Conservation (phyloP, 495 filamentous ascomycete genomes). For the Penicillium cataractarum region DNA sequence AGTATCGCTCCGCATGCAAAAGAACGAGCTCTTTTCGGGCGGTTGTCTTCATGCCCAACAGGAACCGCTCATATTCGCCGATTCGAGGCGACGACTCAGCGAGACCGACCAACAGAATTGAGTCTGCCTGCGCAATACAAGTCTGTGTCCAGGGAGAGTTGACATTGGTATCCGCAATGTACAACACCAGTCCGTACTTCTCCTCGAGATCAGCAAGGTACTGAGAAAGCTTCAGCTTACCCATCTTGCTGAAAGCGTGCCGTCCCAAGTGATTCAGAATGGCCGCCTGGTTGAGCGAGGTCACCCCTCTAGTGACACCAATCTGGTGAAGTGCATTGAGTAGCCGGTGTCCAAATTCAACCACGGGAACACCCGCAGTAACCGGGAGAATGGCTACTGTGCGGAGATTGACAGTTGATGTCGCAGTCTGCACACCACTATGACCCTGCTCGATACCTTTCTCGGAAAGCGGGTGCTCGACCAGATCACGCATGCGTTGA, state of each 20-base stretch:
- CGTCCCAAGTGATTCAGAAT: slow-evolving; percentile 93
- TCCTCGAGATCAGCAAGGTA: slow-evolving; percentile 97
- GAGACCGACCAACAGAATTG: slow-evolving; percentile 87
- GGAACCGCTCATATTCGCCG: slow-evolving; percentile 93
- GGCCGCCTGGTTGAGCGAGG: slow-evolving; percentile 87
- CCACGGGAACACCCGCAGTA: slow-evolving; percentile 87
- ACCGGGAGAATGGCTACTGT: slow-evolving; percentile 93
- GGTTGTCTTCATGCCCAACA: slow-evolving; percentile 96
- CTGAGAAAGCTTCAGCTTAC: slow-evolving; percentile 92
- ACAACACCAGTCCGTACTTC: slow-evolving; percentile 93
- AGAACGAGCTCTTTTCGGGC: slow-evolving; percentile 92
- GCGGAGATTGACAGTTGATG: slow-evolving; percentile 87
- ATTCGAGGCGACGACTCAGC: slow-evolving; percentile 88
- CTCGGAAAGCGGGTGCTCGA: slow-evolving; percentile 78
- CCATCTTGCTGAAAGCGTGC: slow-evolving; percentile 96
- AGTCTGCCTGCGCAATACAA: slow-evolving; percentile 94
- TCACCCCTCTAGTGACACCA: slow-evolving; percentile 84
- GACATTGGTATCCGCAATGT: slow-evolving; percentile 96
- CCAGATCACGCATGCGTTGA: slow-evolving; percentile 84
- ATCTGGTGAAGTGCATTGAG: slow-evolving; percentile 86
- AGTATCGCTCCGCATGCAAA: slow-evolving; percentile 91
- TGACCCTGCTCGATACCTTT: slow-evolving; percentile 61
- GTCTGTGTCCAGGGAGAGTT: slow-evolving; percentile 98
- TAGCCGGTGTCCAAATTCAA: slow-evolving; percentile 91
- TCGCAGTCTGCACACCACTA: slow-evolving; percentile 67